Evolutionary conservation across 1,139 yeast species (phyloP), one percentile per base, ranked within the genome.

Genomic region (Magnusiomyces ingens): DNA sequence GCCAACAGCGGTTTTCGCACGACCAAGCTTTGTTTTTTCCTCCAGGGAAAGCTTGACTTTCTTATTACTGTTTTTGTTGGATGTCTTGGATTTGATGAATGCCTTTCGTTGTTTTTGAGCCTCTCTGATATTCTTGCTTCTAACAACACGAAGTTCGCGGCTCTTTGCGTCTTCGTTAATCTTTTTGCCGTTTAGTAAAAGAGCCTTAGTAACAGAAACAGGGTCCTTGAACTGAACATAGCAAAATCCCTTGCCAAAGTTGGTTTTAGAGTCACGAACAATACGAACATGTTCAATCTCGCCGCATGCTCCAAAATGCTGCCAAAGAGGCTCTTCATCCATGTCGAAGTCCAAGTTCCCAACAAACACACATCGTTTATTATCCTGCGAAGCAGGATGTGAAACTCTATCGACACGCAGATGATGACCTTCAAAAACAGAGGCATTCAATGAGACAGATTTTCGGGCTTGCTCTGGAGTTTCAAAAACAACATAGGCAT

Each of bases 231-330:
- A 94, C 70, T 93, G 98, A 37, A 94, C 90, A 68, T 90, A 87
- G 3, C 96, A 99, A 73, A 94, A 91, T 3, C 99, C 99, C 71
- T 93, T 94, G 61, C 99, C 99, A 58, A 93, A 75, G 64, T 94
- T 93, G 32, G 98, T 93, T 71, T 88, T 88, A 18, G 95, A 73
- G 68, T 94, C 99, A 66, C 99, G 82, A 38, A 94, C 80, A 52
- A 94, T 78, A 67, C 99, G 80, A 26, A 91, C 97, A 58, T 88
- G 84, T 67, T 90, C 96, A 52, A 94, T 84, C 45, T 79, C 79
- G 48, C 89, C 90, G 60, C 84, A 76, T 2, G 67, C 61, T 60
- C 76, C 78, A 71, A 94, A 94, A 68, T 85, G 89, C 56, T 75
- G 77, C 96, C 97, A 94, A 52, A 93, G 75, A 37, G 81, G 77